These are phyloP conservation scores for Grosmannia penicillata DNA, from an alignment of 2,329 filamentous ascomycete genomes.

Conservation along the genomic window DNA sequence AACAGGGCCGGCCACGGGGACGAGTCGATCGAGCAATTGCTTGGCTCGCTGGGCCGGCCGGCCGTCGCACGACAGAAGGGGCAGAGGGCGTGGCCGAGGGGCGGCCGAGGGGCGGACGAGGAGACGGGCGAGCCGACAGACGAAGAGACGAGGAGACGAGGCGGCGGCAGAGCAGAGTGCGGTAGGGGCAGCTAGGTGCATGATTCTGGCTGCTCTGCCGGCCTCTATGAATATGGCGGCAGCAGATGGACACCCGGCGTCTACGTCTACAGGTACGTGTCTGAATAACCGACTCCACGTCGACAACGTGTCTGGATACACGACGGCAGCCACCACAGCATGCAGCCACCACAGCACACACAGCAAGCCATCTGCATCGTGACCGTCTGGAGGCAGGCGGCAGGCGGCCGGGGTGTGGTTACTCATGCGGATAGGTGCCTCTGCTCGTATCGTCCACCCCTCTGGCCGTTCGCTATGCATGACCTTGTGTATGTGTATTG, in stretches of 20 bases:
- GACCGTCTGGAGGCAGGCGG: too few relatives aligned
- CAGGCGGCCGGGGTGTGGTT: not conserved
- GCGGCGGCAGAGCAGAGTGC: too few relatives aligned
- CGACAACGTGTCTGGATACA: too few relatives aligned
- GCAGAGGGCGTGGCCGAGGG: not conserved
- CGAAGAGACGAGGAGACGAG: not conserved
- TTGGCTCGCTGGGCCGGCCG: not conserved
- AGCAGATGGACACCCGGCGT: too few relatives aligned
- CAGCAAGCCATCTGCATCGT: not conserved
- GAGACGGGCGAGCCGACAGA: not conserved
- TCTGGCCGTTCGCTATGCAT: too few relatives aligned
- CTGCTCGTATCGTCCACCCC: too few relatives aligned
- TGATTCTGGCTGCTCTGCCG: not conserved
- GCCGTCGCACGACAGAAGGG: not conserved
- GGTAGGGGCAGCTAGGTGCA: not conserved
- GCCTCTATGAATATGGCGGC: too few relatives aligned
- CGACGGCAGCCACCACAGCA: too few relatives aligned
- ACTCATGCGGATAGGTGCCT: not conserved
- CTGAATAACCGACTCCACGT: too few relatives aligned
- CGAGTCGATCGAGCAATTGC: not conserved
- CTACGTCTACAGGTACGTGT: too few relatives aligned
- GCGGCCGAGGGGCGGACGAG: not conserved
- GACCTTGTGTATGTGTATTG: too few relatives aligned
- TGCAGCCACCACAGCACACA: too few relatives aligned
- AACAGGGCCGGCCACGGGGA: not conserved